Percentiles rank a stretch among this genome's conserved stretches.
phyloP scores from a whole-genome alignment of 306 rosid genomes.

The Abrus pulchellus region DNA sequence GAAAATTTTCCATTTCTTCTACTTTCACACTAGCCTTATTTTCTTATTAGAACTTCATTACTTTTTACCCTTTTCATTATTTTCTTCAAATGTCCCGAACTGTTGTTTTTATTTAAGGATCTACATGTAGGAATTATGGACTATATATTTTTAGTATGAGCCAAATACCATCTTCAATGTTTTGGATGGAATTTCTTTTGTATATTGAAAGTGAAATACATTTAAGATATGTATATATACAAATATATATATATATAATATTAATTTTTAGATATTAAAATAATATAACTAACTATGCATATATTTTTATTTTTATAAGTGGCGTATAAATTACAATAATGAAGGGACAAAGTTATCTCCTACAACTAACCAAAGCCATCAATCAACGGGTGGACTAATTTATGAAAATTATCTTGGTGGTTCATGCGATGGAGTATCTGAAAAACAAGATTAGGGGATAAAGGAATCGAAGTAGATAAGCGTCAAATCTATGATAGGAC shows the following conservation, averaged over 20 bases:
- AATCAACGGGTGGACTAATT: neutral
- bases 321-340: neutral
- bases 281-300: neutral
- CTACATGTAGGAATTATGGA: neutral
- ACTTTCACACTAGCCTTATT: neutral
- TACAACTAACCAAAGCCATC: neutral
- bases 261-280: no score
- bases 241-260: no score
- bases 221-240: no score
- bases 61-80: neutral
- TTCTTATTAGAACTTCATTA: neutral
- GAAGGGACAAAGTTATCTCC: neutral
- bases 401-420: constrained; percentile 17
- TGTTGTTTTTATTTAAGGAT: neutral
- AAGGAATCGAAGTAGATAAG: constrained; percentile 36
- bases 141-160: neutral
- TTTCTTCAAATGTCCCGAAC: neutral
- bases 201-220: no score
- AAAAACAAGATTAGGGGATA: neutral
- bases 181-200: neutral
- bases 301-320: neutral
- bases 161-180: constrained; percentile 7
- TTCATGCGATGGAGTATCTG: neutral
- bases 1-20: neutral
- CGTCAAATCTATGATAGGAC: constrained; percentile 17